Conservation (phyloP, 202 grass and related monocot genomes). For the Panicum hallii region DNA sequence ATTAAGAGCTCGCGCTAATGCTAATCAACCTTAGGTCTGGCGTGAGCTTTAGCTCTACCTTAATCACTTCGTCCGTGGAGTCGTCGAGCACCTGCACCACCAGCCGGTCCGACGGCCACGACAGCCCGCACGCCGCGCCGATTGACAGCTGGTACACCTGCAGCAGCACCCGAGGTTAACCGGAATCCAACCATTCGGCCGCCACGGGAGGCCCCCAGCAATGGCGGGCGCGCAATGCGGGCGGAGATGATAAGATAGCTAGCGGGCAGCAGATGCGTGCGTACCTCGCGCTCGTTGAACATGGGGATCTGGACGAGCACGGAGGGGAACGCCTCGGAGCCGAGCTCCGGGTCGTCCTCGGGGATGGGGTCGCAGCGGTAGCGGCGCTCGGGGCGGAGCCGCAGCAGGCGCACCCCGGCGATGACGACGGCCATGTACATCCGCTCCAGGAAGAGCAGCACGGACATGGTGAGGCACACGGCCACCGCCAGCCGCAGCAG, state of each 20-base stretch:
- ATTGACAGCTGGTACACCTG: constrained; percentile 95
- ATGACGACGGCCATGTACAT: constrained; percentile 95
- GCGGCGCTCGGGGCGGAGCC: constrained; percentile 53
- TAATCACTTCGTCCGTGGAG: constrained; percentile 76
- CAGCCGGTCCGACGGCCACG: constrained; percentile 85
- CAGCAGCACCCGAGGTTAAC: neutral
- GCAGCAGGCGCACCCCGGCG: constrained; percentile 56
- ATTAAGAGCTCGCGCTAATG: neutral
- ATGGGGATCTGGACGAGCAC: constrained; percentile 99
- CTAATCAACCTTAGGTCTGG: neutral
- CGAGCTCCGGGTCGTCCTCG: constrained; percentile 83
- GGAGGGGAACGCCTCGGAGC: constrained; percentile 75
- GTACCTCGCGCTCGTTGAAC: constrained; percentile 93
- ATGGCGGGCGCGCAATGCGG: constrained; percentile 27
- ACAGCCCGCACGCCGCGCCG: constrained; percentile 73
- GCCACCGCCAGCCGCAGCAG: constrained; percentile 66
- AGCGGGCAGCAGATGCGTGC: neutral
- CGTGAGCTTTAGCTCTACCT: constrained; percentile 38
- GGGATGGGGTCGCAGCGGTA: constrained; percentile 77
- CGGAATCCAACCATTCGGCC: neutral
- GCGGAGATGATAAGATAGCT: neutral
- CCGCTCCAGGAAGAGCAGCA: constrained; percentile 85
- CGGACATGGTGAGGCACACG: constrained; percentile 78
- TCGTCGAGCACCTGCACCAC: constrained; percentile 97
- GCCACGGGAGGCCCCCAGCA: neutral